These are phyloP conservation scores for Cercospora beticola DNA, from an alignment of 2,329 filamentous ascomycete genomes.

Conservation along the genomic window DNA sequence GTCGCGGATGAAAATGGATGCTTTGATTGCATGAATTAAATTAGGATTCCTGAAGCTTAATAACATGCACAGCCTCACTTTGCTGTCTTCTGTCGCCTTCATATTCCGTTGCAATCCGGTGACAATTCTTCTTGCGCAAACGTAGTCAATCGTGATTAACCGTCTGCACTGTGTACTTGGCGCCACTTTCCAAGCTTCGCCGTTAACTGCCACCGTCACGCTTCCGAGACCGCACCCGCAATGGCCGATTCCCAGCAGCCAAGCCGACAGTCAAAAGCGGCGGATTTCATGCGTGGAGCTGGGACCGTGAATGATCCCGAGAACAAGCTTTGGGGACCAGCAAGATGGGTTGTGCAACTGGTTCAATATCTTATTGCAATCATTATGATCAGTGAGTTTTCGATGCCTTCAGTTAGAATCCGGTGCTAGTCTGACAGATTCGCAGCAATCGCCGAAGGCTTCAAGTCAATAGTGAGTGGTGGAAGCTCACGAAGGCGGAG, in stretches of 20 bases:
- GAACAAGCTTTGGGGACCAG: constrained; percentile 30
- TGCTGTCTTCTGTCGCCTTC: background rate
- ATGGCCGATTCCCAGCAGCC: constrained; percentile 12
- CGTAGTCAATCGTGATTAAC: too few species aligned
- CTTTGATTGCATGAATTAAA: background rate
- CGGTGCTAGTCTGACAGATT: too few species aligned
- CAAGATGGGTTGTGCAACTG: constrained; percentile 29
- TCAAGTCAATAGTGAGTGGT: constrained; percentile 27
- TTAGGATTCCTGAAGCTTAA: background rate
- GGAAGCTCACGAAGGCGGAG: constrained; percentile 18
- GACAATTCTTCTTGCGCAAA: background rate
- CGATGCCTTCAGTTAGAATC: too few species aligned
- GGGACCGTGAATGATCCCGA: constrained; percentile 31
- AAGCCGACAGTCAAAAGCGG: constrained; percentile 22
- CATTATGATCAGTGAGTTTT: constrained; percentile 27
- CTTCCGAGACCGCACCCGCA: background rate
- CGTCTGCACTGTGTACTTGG: background rate
- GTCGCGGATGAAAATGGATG: background rate
- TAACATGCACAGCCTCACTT: background rate
- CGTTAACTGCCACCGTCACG: background rate
- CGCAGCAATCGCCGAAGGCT: constrained; percentile 27
- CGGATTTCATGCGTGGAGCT: constrained; percentile 30
- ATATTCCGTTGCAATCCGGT: background rate
- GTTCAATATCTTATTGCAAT: constrained; percentile 32
- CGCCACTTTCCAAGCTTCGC: background rate